Conservation (phyloP, 1,284 basidiomycete genomes). For the Porodaedalea pini region DNA sequence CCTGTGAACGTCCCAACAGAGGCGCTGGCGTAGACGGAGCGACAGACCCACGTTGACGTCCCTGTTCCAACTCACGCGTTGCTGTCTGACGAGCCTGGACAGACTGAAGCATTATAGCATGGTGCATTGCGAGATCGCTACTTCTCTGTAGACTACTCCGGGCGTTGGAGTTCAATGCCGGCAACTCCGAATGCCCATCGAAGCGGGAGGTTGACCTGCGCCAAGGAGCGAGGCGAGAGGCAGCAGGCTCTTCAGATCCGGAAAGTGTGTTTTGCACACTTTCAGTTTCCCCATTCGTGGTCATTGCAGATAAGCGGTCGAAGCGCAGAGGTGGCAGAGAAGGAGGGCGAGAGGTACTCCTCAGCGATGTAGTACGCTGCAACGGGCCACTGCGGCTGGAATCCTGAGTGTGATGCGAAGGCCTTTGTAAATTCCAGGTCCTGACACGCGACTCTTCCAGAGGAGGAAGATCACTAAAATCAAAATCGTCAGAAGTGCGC, state of each 20-base stretch:
- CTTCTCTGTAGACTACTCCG: not conserved
- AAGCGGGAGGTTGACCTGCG: not conserved
- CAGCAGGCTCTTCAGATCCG: not conserved
- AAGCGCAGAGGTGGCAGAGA: conserved; percentile 16
- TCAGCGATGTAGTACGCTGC: not conserved
- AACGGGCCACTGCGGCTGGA: not conserved
- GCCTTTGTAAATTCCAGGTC: not conserved
- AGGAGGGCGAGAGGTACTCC: conserved; percentile 6
- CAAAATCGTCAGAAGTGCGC: not conserved
- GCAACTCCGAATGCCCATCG: not conserved
- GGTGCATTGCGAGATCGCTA: not conserved
- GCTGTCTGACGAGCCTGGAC: conserved; percentile 5
- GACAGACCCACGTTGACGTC: not conserved
- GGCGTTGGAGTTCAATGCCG: not conserved
- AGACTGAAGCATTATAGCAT: conserved; percentile 8
- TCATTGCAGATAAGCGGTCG: not conserved
- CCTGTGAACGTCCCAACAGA: conserved; percentile 7
- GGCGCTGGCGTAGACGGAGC: not conserved
- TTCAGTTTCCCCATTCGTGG: not conserved
- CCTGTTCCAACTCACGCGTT: not conserved
- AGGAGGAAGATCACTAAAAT: not conserved
- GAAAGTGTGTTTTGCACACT: not conserved
- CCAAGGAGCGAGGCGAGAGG: not conserved
- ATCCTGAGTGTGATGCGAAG: not conserved
- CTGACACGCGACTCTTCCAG: conserved; percentile 4